Base-by-base conservation (phyloP, 768 basidiomycete species). In the Kwoniella sp. region DNA sequence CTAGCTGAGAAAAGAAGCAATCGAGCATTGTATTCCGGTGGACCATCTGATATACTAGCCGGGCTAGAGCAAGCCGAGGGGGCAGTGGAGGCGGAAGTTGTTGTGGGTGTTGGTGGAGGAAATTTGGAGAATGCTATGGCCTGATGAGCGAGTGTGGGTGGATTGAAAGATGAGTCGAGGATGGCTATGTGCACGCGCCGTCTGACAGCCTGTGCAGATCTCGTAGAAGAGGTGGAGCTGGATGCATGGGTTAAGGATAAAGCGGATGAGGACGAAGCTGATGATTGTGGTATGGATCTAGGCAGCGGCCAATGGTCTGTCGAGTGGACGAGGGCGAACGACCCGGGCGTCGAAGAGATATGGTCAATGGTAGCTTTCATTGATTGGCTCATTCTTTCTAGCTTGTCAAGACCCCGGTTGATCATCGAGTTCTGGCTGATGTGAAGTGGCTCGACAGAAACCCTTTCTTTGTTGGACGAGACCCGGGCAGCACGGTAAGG, bases 101-200 rank as follows among this genome's bases (percentile, higher is more conserved):
- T 54, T 12, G 53, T n/a, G 15, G 36, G 77, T 70, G 60, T 29
- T 2, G 55, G 63, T 9, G 73, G 62, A n/a, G 70, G 69, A 53
- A 64, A 62, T 44, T 57, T n/a, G 30, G 71, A 65, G 29, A 63
- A 55, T 26, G 86, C 87, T 51, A 97, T 86, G 1, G 89, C 88
- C 56, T 88, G 83, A 78, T 97, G 93, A 0, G 93, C 91, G 24
- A 85, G 77, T 2, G 91, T 92, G 1, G 94, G 94, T 2, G 93
- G 93, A 73, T 97, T 95, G 82, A 91, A 97, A 1, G 91, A 93
- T 1, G 92, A 88, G 71, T 96, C 94, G 40, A 96, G 84, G n/a
- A 94, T 82, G 2, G 88, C 84, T 51, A 94, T 84, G 56, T 83
- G 84, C 36, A 87, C 74, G 29, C 40, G 40, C 40, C 40, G 8